A percentile compares a stretch with the other conserved stretches of the same genome.
Conservation (phyloP, 2,329 filamentous ascomycete species). For the Diaporthe sp. region DNA sequence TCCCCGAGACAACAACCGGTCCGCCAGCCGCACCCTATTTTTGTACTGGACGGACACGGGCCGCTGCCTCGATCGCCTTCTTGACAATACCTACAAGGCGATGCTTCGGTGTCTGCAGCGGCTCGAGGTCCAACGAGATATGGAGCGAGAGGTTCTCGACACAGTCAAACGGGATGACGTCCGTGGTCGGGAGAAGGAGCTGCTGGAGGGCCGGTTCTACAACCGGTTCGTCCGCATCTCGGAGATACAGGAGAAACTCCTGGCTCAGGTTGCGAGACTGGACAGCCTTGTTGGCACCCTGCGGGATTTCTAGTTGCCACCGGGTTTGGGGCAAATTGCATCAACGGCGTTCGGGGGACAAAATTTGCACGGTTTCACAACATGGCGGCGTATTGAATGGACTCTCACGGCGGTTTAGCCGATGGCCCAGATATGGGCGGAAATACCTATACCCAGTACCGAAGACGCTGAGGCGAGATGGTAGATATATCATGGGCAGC, state of each 20-base stretch:
- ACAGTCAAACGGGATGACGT: conserved; percentile 91
- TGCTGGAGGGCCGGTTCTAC: conserved; percentile 81
- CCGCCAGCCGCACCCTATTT: conserved; percentile 87
- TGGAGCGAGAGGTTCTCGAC: conserved; percentile 79
- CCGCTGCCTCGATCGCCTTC: conserved; percentile 76
- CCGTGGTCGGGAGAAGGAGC: conserved; percentile 84
- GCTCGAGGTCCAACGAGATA: conserved; percentile 80
- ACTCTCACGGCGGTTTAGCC: conserved; percentile 36
- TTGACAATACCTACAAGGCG: conserved; percentile 89
- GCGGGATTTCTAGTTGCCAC: conserved; percentile 74
- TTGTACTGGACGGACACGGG: conserved; percentile 92
- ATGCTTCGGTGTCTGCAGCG: conserved; percentile 90
- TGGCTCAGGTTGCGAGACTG: conserved; percentile 83
- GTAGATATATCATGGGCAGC: conserved; percentile 42
- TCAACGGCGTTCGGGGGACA: conserved; percentile 44
- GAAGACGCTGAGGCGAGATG: conserved; percentile 41
- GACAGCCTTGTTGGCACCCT: conserved; percentile 89
- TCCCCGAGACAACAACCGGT: conserved; percentile 86
- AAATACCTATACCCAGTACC: conserved; percentile 38
- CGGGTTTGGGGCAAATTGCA: conserved; percentile 42
- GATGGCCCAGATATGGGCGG: conserved; percentile 36
- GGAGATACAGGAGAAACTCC: conserved; percentile 78
- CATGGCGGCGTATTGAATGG: conserved; percentile 38
- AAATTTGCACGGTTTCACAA: conserved; percentile 31
- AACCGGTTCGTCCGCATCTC: conserved; percentile 64